Evolutionary conservation across 1,284 basidiomycete species (phyloP), one percentile per base, ranked within the genome.

Genomic region (Trametes hirsuta): DNA sequence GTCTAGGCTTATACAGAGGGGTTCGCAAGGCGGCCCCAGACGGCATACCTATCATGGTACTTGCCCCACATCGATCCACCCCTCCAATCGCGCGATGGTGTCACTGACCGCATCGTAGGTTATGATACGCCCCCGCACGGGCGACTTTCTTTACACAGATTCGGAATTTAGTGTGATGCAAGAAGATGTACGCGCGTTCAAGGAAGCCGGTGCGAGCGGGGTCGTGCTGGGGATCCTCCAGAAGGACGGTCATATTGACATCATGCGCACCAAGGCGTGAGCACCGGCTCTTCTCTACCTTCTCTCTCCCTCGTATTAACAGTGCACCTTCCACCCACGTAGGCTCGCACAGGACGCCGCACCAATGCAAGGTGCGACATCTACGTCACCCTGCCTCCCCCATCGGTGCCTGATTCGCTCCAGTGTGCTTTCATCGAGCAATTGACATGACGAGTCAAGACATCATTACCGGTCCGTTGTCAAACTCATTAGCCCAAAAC

Each of bases 371-470:
- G 84, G 91, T 86, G 59, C 55, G 71, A 61, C 53, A 15, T 39
- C 21, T 21, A 24, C 48, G 18, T 25, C 55, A 37, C 56, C 34
- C 14, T 14, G 39, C 5, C 10, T 30, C 12, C 21, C 41, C 25
- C 9, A 25, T 12, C 24, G 52, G 24, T 18, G 9, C 22, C 53
- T 4, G 55, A 4, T 10, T n/a, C 1, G 30, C 11, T 48, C 22
- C 66, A 92, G 91, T 92, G 36, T 92, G 89, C 65, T 94, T 94
- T 70, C 92, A 94, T 70, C 80, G 92, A 55, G 92, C 92, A 15
- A 88, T 93, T 67, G 92, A 94, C 70, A 86, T 93, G 85, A 83
- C 84, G 3, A 72, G 73, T 47, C 80, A 90, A 35, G 64, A 65
- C 40, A 54, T 65, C n/a, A 69, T 74, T 81, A 12, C 71, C 75